Base-by-base conservation (phyloP, 257 asterid species). In the Scutellaria baicalensis region DNA sequence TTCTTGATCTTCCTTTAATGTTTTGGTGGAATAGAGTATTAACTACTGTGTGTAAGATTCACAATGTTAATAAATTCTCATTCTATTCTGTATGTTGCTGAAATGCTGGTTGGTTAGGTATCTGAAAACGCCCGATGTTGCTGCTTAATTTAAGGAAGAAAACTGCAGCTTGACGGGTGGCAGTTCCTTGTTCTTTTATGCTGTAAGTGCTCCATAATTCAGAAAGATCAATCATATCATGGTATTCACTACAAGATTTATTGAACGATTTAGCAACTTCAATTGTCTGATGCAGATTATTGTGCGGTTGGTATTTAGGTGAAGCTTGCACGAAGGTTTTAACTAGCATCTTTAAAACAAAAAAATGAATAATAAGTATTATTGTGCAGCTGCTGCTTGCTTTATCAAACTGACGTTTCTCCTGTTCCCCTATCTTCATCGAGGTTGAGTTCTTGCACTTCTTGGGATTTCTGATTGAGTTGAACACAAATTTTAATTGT, bases 161-260 rank as follows among this genome's bases (percentile, higher is more conserved):
- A 75, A 67, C 64, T 75, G 83, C 84, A 82, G 94, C 88, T 82
- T 87, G 94, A 78, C 77, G 73, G 89, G 92, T 85, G 89, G 82
- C 84, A 75, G 61, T 79, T 79, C 78, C 68, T 80, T 84, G 75
- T 81, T 82, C 80, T 71, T 79, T 78, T 68, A 73, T 64, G 82
- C 65, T 73, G 82, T 73, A 73, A 68, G 82, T 47, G 6, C 48
- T 42, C 67, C 51, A 16, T 64, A 50, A 20, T 23, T 23, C 49
- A 17, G 9, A 33, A 33, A 23, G 17, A 38, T 1, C 27, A 33
- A 50, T 45, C 38, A 64, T 12, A 56, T 52, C 51, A 43, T 14
- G 39, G 11, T 11, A 2, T 59, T 35, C 39, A 20, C 14, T 61
- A 40, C 70, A 17, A 55, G 38, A 45, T 58, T 47, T 60, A 14